phyloP scores from a whole-genome alignment of 768 basidiomycete species.

The Heimioporus sp. region DNA sequence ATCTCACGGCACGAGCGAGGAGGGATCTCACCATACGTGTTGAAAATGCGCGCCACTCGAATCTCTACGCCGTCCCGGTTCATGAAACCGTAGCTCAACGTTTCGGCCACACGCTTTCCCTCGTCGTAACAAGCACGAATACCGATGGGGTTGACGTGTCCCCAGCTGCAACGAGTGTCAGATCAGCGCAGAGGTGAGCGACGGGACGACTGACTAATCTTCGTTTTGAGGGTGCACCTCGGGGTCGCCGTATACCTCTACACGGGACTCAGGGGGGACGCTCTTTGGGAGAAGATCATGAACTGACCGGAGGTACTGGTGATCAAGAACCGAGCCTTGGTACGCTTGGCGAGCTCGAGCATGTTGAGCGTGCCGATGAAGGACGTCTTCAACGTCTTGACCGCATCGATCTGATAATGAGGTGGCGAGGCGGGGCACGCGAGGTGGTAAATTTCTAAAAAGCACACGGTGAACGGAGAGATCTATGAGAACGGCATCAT shows the following conservation, averaged over 20 bases:
- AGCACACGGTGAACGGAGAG: background rate
- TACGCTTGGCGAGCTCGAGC: constrained; percentile 96
- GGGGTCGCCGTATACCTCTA: constrained; percentile 98
- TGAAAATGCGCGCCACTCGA: constrained; percentile 97
- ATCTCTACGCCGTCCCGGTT: constrained; percentile 95
- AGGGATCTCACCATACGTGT: constrained; percentile 68
- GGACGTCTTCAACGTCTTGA: constrained; percentile 98
- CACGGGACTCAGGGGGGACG: constrained; percentile 1
- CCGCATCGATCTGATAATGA: constrained; percentile 96
- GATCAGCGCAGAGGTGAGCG: constrained; percentile 6
- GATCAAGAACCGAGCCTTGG: constrained; percentile 95
- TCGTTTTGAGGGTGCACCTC: constrained; percentile 96
- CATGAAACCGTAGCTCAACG: constrained; percentile 93
- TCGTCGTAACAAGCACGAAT: constrained; percentile 99
- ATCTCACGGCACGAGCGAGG: background rate
- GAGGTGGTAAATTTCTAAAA: constrained; percentile 91
- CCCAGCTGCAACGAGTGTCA: constrained; percentile 62
- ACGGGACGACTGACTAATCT: constrained; percentile 64
- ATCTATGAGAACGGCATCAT: too few species aligned
- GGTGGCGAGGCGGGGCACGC: constrained; percentile 97
- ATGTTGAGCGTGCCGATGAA: constrained; percentile 99
- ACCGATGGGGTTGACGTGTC: constrained; percentile 97
- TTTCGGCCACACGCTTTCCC: constrained; percentile 98
- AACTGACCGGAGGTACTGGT: constrained; percentile 85
- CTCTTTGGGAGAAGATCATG: background rate